Evolutionary conservation across 2,329 filamentous ascomycete genomes (phyloP).

Genomic region (Calonectria multiphialidica): DNA sequence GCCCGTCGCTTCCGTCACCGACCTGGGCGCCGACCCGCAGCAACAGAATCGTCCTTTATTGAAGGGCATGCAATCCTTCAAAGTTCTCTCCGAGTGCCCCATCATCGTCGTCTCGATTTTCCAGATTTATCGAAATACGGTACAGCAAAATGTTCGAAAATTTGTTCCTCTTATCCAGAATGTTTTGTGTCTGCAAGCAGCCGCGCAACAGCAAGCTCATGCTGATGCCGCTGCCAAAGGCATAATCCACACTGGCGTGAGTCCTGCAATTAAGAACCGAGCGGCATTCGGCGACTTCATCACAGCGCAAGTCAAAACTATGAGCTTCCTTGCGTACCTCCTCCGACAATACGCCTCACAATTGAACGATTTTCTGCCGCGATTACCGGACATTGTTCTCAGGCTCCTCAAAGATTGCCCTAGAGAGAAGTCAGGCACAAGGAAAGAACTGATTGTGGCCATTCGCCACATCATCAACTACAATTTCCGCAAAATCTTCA

Average conservation of each 20-base stretch:
- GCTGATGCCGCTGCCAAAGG: constrained; percentile 83
- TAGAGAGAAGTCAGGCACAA: constrained; percentile 89
- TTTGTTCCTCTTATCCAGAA: constrained; percentile 96
- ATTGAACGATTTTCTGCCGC: constrained; percentile 87
- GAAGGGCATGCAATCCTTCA: constrained; percentile 99
- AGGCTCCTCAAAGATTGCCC: constrained; percentile 93
- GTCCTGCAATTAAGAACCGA: constrained; percentile 91
- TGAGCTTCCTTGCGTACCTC: constrained; percentile 97
- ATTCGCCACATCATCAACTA: constrained; percentile 99
- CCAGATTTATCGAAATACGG: constrained; percentile 86
- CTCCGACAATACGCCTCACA: constrained; percentile 89
- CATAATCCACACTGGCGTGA: constrained; percentile 91
- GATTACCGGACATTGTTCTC: constrained; percentile 89
- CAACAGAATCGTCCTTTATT: constrained; percentile 84
- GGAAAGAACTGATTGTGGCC: constrained; percentile 95
- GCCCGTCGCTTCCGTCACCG: constrained; percentile 84
- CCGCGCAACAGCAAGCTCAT: constrained; percentile 93
- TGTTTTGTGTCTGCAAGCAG: constrained; percentile 88
- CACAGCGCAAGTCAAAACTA: constrained; percentile 97
- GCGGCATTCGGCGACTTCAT: constrained; percentile 98
- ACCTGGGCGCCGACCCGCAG: constrained; percentile 84
- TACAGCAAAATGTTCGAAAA: constrained; percentile 85
- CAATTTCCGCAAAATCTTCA: constrained; percentile 95
- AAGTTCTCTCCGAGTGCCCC: constrained; percentile 95
- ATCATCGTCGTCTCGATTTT: constrained; percentile 99